Conservation (phyloP, 441 rosid species). For the Arabidopsis hybrid region DNA sequence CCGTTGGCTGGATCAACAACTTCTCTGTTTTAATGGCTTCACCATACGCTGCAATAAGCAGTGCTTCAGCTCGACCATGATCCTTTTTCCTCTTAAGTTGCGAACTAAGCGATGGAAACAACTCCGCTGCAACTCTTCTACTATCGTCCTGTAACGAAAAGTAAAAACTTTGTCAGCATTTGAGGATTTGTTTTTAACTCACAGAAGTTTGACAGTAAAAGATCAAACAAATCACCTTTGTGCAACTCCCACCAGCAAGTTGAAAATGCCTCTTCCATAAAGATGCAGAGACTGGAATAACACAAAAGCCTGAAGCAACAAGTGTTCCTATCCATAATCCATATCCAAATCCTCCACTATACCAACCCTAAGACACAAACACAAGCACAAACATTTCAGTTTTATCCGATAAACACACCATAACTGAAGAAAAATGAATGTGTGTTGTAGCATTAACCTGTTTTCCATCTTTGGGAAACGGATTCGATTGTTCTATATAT, state of each 20-base stretch:
- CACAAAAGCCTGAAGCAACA: constrained; percentile 87
- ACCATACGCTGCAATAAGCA: constrained; percentile 85
- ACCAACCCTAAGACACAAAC: constrained; percentile 76
- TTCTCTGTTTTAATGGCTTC: constrained; percentile 53
- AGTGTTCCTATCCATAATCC: constrained; percentile 90
- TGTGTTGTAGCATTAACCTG: constrained; percentile 54
- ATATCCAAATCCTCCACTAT: constrained; percentile 89
- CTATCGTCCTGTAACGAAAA: constrained; percentile 73
- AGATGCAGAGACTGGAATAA: constrained; percentile 75
- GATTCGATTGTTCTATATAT: constrained; percentile 76
- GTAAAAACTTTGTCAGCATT: too few species aligned
- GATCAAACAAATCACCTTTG: constrained; percentile 56
- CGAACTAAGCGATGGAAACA: constrained; percentile 76
- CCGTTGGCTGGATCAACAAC: constrained; percentile 40
- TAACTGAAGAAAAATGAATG: neutral
- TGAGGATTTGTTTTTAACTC: neutral
- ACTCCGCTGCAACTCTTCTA: constrained; percentile 66
- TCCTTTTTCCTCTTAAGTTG: constrained; percentile 74
- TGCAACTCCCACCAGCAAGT: constrained; percentile 53
- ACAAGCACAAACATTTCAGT: constrained; percentile 21
- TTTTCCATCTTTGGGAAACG: constrained; percentile 90
- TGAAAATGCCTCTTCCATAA: constrained; percentile 75
- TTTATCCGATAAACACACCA: constrained; percentile 12
- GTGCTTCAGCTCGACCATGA: constrained; percentile 93
- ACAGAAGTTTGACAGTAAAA: neutral